Base-by-base conservation (phyloP, 305 asterid species). In the Solanum hybrid region DNA sequence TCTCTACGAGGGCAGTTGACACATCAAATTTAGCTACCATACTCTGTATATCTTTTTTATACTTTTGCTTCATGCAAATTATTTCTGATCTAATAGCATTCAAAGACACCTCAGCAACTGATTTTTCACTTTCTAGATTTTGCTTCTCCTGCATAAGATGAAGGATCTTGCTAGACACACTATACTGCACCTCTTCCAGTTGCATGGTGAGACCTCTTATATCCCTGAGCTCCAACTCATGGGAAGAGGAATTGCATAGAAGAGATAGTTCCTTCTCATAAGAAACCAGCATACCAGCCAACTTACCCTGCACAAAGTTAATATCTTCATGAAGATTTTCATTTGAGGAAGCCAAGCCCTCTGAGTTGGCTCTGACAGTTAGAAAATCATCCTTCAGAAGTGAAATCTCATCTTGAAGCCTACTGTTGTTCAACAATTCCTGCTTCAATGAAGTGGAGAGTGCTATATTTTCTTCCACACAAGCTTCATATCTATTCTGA, bases 171-270 rank as follows among this genome's bases (percentile, higher is more conserved):
- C 85, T 87, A 32, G 90, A 93, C 36, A 91, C 93, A 90, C 88
- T 91, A 75, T 88, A 91, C 91, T 94, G 99, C 89, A 95, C 91
- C 91, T 97, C 93, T 92, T 95, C 98, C 45, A 96, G 94, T 93
- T 88, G 95, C 92, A 91, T 86, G 89, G 95, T 68, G 61, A 91
- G 91, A 84, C 94, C 95, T 90, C 94, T 92, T 85, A 94, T 82
- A 83, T 94, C 95, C 89, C 76, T 20, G 89, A 77, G 39, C 87
- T 93, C 93, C 86, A 90, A 89, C 91, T 92, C 61, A 90, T 87
- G 93, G 89, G 86, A 65, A 78, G 32, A 90, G 90, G 90, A 79
- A 91, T 91, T 89, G 87, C 82, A 61, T 57, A 57, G 77, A 57
- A 89, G 86, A 93, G 92, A 92, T 84, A 92, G 90, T 32, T 91